A percentile compares a stretch with the other conserved stretches of the same genome.
These are phyloP conservation scores for Diophrys appendiculata DNA, from an alignment of 73 alveolate genomes.

Conservation along the genomic window DNA sequence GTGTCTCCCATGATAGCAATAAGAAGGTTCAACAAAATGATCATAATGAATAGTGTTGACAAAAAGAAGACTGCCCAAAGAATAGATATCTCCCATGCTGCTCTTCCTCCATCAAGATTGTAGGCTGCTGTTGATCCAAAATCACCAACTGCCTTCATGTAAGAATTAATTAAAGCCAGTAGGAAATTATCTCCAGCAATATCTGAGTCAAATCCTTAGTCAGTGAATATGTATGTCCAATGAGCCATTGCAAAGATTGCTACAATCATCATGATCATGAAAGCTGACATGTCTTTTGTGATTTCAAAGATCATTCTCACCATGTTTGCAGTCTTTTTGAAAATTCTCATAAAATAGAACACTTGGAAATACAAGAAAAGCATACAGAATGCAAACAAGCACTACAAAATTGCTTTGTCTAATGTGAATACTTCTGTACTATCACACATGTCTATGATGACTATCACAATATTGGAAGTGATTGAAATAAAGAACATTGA, in stretches of 20 bases:
- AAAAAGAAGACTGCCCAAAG: not conserved
- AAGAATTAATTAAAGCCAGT: not conserved
- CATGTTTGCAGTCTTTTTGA: conserved; percentile 35
- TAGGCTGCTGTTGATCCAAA: conserved; percentile 5
- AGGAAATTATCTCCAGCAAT: conserved; percentile 4
- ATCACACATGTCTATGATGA: too few relatives aligned
- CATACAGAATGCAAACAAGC: too few relatives aligned
- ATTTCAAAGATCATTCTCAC: conserved; percentile 50
- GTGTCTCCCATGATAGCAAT: conserved; percentile 19
- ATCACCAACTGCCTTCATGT: conserved; percentile 2
- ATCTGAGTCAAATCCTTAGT: too few relatives aligned
- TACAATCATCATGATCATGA: conserved; percentile 33
- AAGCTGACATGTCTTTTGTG: conserved; percentile 24
- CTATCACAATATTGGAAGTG: too few relatives aligned
- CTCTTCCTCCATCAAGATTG: not conserved
- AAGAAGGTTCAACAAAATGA: conserved; percentile 5
- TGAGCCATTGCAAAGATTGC: conserved; percentile 33
- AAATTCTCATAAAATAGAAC: conserved; percentile 47
- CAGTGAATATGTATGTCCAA: not conserved
- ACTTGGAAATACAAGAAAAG: conserved; percentile 42
- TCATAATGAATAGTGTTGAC: not conserved
- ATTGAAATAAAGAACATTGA: too few relatives aligned
- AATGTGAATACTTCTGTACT: too few relatives aligned
- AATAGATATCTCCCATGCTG: too few relatives aligned
- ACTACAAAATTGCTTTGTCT: too few relatives aligned